Conservation (phyloP, 176 grass and related monocot species). For the Rhipidocladum racemiflorum region DNA sequence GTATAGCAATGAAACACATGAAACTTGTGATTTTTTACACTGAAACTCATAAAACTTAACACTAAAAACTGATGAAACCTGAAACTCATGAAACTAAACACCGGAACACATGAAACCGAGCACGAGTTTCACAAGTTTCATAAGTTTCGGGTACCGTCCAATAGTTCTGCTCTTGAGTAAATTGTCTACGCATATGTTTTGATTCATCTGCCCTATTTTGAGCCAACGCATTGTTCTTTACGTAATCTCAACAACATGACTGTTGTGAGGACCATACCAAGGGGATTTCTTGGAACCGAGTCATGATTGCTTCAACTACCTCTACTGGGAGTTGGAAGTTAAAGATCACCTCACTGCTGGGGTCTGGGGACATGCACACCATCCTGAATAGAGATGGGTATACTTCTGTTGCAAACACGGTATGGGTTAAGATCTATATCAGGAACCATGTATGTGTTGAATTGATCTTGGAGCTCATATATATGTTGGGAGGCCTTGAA, state of each 20-base stretch:
- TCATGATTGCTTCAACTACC: not conserved
- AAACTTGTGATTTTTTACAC: no score
- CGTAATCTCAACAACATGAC: not conserved
- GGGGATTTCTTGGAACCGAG: not conserved
- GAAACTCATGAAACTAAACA: no score
- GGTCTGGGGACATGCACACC: not conserved
- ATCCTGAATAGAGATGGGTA: not conserved
- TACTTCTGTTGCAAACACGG: not conserved
- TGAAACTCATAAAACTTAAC: no score
- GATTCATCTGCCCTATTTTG: not conserved
- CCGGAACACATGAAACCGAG: no score
- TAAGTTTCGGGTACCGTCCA: no score
- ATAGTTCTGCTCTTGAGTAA: no score
- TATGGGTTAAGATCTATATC: not conserved
- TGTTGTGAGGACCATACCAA: not conserved
- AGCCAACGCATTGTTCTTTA: not conserved
- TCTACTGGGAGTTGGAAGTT: not conserved
- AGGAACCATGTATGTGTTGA: not conserved
- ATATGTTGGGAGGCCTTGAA: rapidly evolving
- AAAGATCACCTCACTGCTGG: not conserved
- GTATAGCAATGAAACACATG: no score
- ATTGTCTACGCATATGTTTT: not conserved
- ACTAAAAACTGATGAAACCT: no score
- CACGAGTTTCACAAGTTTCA: no score
- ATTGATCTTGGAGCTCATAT: not conserved